phyloP scores from a whole-genome alignment of 768 basidiomycete genomes.

The Leccinum disarticulatum region DNA sequence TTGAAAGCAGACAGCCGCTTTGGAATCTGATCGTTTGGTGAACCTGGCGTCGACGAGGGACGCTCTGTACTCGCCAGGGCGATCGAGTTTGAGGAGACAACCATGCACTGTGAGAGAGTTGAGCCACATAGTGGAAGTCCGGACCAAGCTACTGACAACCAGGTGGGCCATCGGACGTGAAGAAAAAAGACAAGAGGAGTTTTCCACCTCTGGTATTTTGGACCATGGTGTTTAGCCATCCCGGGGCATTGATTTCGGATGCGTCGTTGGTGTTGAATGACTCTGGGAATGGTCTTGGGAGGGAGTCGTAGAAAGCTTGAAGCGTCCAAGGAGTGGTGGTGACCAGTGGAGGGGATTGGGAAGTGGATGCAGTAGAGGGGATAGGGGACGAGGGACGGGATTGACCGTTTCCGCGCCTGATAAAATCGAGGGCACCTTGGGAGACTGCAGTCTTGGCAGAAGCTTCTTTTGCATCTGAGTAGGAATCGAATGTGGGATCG shows the following conservation, averaged over 20 bases:
- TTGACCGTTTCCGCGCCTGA: slow-evolving; percentile 56
- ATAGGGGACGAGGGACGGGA: slow-evolving; percentile 33
- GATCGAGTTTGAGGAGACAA: slow-evolving; percentile 58
- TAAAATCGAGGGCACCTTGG: slow-evolving; percentile 58
- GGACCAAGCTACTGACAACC: slow-evolving; percentile 42
- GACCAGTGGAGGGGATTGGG: slow-evolving; percentile 4
- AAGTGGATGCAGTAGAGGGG: slow-evolving; percentile 4
- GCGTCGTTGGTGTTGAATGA: slow-evolving; percentile 45
- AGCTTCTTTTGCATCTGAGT: slow-evolving; percentile 45
- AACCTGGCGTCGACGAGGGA: slow-evolving; percentile 68
- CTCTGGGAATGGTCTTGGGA: slow-evolving; percentile 66
- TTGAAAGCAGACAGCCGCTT: slow-evolving; percentile 61
- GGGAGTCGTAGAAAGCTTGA: slow-evolving; percentile 60
- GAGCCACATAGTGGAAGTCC: slow-evolving; percentile 3
- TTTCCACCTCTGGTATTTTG: slow-evolving; percentile 54
- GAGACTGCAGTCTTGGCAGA: slow-evolving; percentile 55
- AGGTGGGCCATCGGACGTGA: slow-evolving; percentile 40
- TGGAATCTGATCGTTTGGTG: slow-evolving; percentile 62
- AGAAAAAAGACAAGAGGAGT: slow-evolving; percentile 43
- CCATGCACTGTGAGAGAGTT: slow-evolving; percentile 49
- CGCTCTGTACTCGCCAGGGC: slow-evolving; percentile 50
- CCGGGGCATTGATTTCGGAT: slow-evolving; percentile 52
- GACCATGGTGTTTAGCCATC: slow-evolving; percentile 50
- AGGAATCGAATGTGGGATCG: slow-evolving; percentile 41
- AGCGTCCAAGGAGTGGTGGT: slow-evolving; percentile 38